Base-by-base conservation (phyloP, 2,329 filamentous ascomycete species). In the Daldinia sp. region DNA sequence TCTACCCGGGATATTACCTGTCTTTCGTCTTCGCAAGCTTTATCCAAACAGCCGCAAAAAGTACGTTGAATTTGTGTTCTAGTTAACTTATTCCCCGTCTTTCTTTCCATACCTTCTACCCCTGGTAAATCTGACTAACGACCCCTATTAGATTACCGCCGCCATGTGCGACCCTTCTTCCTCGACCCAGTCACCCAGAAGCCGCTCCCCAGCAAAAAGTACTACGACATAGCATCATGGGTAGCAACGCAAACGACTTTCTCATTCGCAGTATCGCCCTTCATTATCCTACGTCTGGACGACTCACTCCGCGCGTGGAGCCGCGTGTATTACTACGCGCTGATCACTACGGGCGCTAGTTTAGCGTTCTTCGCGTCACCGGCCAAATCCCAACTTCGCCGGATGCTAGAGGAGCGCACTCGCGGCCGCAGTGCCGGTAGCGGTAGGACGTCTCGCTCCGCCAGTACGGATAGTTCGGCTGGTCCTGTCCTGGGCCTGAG, bases 1-100 rank as follows among this genome's bases (percentile, higher is more conserved):
- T 99, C 81, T 97, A 97, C 74, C 95, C 96, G 0, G 96, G 96
- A 5, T 99, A 99, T 81, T 98, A 98, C 79, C 82, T 99, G 68
- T 87, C 92, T 4, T 99, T 99, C 76, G 82, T 98, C 44, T 86
- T 98, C 6, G 96, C 93, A 0, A 94, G 93, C 69, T 92, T 99
- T 73, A 88, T 98, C 33, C 96, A 99, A 78, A 98, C 94, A 1
- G 91, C 91, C 18, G 94, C 96, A 62, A 99, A 99, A 84, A 94
- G 94, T 98, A 85, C 79, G 91, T 86, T 18, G n/a, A 6, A 7
- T 44, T 23, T 30, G 20, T 23, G 20, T 33, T 4, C 15, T 13
- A 33, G 15, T 48, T 48, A 15, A 48, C 15, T 28, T 33, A 20
- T 7, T 10, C 10, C 13, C 33, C 20, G 5, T 48, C 33, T 39